phyloP scores from a whole-genome alignment of 2,329 filamentous ascomycete species.

The Dothistroma pini region DNA sequence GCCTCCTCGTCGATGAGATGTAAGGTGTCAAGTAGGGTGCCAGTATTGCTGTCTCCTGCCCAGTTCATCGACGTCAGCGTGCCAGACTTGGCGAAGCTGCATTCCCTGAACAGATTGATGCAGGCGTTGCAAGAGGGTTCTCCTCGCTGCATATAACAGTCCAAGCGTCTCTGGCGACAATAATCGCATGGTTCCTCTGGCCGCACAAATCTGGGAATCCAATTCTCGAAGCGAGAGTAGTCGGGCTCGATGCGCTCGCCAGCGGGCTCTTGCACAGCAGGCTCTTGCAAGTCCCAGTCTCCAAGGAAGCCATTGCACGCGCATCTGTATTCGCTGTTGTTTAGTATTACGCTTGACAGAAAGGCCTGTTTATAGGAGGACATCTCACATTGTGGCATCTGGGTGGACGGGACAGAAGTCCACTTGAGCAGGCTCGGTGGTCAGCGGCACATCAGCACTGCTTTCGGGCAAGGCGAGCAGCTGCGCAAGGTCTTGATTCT shows the following conservation, averaged over 20 bases:
- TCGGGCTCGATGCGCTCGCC: constrained; percentile 26
- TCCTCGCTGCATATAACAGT: constrained; percentile 44
- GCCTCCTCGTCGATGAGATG: constrained; percentile 45
- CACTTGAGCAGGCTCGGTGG: background rate
- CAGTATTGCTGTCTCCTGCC: constrained; percentile 17
- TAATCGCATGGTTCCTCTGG: constrained; percentile 47
- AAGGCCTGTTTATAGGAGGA: background rate
- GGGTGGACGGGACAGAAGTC: constrained; percentile 17
- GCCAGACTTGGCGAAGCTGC: constrained; percentile 42
- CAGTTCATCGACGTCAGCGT: constrained; percentile 30
- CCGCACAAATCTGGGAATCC: constrained; percentile 47
- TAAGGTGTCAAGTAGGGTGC: constrained; percentile 46
- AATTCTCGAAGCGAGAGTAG: constrained; percentile 36
- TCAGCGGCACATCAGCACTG: constrained; percentile 1
- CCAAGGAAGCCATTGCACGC: constrained; percentile 19
- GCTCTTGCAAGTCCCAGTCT: constrained; percentile 18
- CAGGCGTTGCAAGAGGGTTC: constrained; percentile 46
- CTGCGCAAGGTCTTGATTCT: constrained; percentile 13
- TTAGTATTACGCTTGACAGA: background rate
- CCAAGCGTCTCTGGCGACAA: constrained; percentile 44
- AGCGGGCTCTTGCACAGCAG: constrained; percentile 4
- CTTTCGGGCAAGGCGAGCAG: constrained; percentile 14
- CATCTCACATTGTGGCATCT: constrained; percentile 20
- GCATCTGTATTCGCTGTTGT: constrained; percentile 8
- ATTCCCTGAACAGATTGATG: constrained; percentile 47